Evolutionary conservation across 441 rosid genomes (phyloP).

Genomic region (Populus hybrid): DNA sequence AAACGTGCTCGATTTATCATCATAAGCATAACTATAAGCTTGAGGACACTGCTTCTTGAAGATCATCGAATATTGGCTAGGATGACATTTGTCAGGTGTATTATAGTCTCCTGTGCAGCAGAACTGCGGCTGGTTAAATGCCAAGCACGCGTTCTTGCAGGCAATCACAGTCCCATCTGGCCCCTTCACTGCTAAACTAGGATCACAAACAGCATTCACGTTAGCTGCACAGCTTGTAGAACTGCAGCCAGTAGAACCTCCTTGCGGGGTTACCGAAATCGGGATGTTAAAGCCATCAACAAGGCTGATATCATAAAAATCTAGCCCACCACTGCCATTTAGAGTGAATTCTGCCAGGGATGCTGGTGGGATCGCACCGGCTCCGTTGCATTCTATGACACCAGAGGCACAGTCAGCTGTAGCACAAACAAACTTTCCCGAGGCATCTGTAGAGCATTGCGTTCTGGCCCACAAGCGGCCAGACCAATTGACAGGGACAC

Average conservation of each 20-base stretch:
- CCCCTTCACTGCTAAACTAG: not conserved
- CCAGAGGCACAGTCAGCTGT: conserved; percentile 33
- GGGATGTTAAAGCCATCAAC: no score
- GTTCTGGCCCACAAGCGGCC: no score
- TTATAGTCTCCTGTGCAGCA: conserved; percentile 17
- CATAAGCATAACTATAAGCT: conserved; percentile 20
- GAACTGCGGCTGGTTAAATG: conserved; percentile 17
- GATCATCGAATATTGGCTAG: conserved; percentile 13
- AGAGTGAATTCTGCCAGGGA: no score
- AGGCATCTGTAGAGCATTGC: no score
- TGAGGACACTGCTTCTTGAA: conserved; percentile 19
- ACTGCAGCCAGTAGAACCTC: conserved; percentile 13
- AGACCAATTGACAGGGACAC: no score
- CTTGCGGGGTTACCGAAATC: not conserved
- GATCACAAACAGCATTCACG: no score
- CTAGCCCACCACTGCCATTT: no score
- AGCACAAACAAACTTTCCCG: conserved; percentile 7
- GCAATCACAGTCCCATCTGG: conserved; percentile 2
- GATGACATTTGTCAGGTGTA: conserved; percentile 9
- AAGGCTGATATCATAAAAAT: no score
- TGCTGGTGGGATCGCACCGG: not conserved
- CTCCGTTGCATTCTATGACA: conserved; percentile 16
- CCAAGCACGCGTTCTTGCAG: conserved; percentile 29
- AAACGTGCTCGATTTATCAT: not conserved
- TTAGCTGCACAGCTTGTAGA: conserved; percentile 7